These are phyloP conservation scores for Microdochium nivale DNA, from an alignment of 2,329 filamentous ascomycete genomes.

Conservation along the genomic window DNA sequence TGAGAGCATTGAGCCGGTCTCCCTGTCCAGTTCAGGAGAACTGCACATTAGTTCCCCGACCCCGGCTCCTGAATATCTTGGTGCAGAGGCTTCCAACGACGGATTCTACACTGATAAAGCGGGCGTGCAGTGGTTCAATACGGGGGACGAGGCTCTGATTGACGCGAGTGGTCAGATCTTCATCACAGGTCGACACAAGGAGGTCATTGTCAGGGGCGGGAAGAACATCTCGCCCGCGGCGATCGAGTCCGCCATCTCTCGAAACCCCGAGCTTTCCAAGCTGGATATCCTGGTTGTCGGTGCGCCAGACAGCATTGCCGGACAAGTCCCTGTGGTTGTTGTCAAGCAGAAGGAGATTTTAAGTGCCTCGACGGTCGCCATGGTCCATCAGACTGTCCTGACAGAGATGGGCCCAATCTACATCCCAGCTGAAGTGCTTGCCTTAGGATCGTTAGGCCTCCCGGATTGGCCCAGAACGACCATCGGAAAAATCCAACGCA, in stretches of 20 bases:
- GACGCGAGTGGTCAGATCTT: neutral
- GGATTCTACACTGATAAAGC: neutral
- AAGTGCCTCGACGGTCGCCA: neutral
- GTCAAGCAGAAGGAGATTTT: neutral
- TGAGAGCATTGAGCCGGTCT: neutral
- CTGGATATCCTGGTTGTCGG: neutral
- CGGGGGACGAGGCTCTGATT: neutral
- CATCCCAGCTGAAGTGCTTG: neutral
- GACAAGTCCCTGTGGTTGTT: neutral
- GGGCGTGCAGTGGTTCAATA: neutral
- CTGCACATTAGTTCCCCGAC: neutral
- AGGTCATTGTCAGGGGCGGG: neutral
- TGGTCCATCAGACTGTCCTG: neutral
- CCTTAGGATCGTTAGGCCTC: neutral
- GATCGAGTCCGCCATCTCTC: neutral
- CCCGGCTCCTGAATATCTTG: neutral
- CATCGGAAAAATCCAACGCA: neutral
- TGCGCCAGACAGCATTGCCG: neutral
- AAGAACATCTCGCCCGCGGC: neutral
- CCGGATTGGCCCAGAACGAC: neutral
- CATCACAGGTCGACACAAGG: neutral
- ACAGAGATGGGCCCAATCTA: neutral
- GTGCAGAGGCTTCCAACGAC: neutral
- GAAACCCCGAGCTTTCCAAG: neutral
- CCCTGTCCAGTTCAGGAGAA: neutral